Base-by-base conservation (phyloP, 2,329 filamentous ascomycete genomes). In the Metarhizium album region DNA sequence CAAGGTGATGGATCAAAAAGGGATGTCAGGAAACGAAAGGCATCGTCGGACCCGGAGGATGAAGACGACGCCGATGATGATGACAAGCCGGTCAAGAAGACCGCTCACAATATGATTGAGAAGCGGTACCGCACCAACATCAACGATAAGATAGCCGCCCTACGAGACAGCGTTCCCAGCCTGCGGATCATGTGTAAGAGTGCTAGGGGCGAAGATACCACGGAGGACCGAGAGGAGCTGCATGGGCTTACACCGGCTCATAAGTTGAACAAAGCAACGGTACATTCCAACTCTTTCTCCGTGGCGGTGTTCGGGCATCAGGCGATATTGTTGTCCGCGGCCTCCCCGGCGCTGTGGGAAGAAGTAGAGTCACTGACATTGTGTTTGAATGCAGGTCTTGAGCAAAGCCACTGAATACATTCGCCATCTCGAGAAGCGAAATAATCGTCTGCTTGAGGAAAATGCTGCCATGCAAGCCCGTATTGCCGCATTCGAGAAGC, bases 371-470 rank as follows among this genome's bases (percentile, higher is more conserved):
- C 5, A 20, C 49, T 48, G 38, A 52, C 35, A 11, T 33, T 14
- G 46, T 31, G 29, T 16, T 33, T n/a, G n/a, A 55, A 35, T 11
- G 11, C 43, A 82, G 77, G 78, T 97, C 47, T 71, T 97, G 42
- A 90, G 88, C 57, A 97, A 97, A 67, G 91, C 91, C 2, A 96
- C 91, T 5, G 91, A 97, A 65, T 97, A 97, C 60, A 97, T 97
- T 57, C 81, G 84, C 37, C 90, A 97, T 68, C 72, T 97, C 2
- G 91, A 97, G 67, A 94, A 94, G 70, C 83, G 90, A 13, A 95
- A 95, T 60, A 86, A 83, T 57, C 82, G 86, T 5, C 72, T 96
- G 9, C 73, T 83, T 48, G 88, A 95, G 45, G 90, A 97, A 64
- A 90, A 95, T 62, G 76, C 72, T 29, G 79, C 79, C 14, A 80